Percentiles rank a stretch among this genome's conserved stretches.
Evolutionary conservation across 2,329 filamentous ascomycete species (phyloP).

Genomic region (Xylogone sp.): DNA sequence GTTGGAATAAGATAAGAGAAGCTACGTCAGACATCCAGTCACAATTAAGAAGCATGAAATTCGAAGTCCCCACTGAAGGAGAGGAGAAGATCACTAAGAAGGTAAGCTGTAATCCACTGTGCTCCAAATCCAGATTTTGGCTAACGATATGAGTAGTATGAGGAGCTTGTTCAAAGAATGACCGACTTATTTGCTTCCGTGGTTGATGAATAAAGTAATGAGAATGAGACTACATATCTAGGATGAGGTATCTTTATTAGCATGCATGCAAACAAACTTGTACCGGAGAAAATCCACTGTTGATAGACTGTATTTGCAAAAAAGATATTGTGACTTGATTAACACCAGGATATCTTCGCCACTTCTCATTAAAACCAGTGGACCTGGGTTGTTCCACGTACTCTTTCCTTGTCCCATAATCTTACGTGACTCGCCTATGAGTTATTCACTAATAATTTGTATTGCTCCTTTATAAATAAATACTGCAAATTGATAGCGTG

Average conservation of each 20-base stretch:
- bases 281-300: neutral
- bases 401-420: too few relatives aligned
- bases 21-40: constrained; percentile 82
- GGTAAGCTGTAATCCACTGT: constrained; percentile 45
- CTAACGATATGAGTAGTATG: constrained; percentile 59
- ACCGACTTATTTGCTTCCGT: constrained; percentile 96
- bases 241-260: too few relatives aligned
- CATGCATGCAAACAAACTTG: neutral
- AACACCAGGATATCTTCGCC: too few relatives aligned
- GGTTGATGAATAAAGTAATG: constrained; percentile 72
- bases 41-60: constrained; percentile 89
- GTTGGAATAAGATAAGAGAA: constrained; percentile 90
- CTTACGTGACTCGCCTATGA: too few relatives aligned
- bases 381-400: too few relatives aligned
- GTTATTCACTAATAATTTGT: too few relatives aligned
- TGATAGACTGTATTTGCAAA: neutral
- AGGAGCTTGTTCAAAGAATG: constrained; percentile 87
- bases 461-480: too few relatives aligned
- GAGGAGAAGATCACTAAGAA: constrained; percentile 80
- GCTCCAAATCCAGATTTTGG: neutral
- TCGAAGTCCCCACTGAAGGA: constrained; percentile 85
- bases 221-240: neutral
- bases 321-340: too few relatives aligned
- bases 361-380: too few relatives aligned
- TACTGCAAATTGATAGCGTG: too few relatives aligned